A percentile compares a stretch with the other conserved stretches of the same genome.
phyloP scores from a whole-genome alignment of 208 protist species.

The Crithidia sp. region DNA sequence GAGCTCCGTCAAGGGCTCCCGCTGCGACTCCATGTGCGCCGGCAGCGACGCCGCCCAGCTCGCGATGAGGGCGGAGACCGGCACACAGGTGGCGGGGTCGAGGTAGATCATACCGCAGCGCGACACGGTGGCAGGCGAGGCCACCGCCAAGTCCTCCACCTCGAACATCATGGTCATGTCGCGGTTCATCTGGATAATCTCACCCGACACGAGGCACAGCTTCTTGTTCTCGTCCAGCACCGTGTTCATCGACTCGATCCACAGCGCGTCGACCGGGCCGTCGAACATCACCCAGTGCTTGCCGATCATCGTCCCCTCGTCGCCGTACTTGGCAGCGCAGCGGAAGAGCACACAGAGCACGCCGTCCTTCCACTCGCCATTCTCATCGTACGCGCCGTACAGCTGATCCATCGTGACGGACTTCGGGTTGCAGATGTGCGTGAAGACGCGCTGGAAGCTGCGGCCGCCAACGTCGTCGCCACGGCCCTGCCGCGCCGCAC shows the following conservation, averaged over 20 bases:
- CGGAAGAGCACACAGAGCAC: conserved; percentile 96
- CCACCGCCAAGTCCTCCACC: conserved; percentile 96
- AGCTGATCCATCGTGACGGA: conserved; percentile 98
- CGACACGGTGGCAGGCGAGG: conserved; percentile 97
- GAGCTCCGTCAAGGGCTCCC: conserved; percentile 58
- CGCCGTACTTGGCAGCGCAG: conserved; percentile 87
- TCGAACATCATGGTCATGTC: conserved; percentile 99
- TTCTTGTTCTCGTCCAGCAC: conserved; percentile 97
- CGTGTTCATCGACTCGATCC: conserved; percentile 97
- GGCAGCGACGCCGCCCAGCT: conserved; percentile 90
- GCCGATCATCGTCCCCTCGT: conserved; percentile 80
- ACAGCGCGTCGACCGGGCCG: conserved; percentile 96
- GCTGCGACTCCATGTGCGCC: conserved; percentile 76
- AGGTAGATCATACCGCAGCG: conserved; percentile 99
- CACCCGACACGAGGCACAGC: conserved; percentile 94
- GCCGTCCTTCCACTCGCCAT: conserved; percentile 97
- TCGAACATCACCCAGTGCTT: conserved; percentile 98
- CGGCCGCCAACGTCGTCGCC: conserved; percentile 70
- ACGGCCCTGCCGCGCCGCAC: conserved; percentile 72
- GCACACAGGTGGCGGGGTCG: conserved; percentile 93
- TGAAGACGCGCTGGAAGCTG: conserved; percentile 91
- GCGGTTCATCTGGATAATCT: conserved; percentile 96
- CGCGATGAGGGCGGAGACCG: conserved; percentile 59
- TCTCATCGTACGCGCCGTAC: conserved; percentile 97
- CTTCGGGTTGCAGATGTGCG: conserved; percentile 97